Evolutionary conservation across 148 eudicot species (phyloP).

Genomic region (Chenopodium berlandieri): DNA sequence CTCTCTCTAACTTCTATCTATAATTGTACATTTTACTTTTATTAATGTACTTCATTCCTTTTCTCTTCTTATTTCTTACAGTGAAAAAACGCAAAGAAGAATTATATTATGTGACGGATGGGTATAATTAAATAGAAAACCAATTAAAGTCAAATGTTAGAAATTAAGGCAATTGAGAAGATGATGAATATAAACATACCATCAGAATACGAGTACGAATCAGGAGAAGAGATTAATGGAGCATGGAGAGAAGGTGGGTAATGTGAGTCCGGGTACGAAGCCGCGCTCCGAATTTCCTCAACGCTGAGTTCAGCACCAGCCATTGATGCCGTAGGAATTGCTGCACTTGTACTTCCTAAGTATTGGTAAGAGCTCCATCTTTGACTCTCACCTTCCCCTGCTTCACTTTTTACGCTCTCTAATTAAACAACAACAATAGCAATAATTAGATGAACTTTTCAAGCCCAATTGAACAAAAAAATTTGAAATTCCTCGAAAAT

Average conservation of each 20-base stretch:
- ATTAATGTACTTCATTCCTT: too few species aligned
- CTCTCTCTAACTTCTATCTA: too few species aligned
- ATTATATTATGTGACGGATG: too few species aligned
- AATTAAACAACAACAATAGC: background rate
- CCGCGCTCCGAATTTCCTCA: constrained; percentile 80
- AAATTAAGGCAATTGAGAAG: background rate
- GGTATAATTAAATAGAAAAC: background rate
- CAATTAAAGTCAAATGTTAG: background rate
- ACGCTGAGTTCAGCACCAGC: constrained; percentile 67
- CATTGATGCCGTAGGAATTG: constrained; percentile 39
- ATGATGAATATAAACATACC: constrained; percentile 7
- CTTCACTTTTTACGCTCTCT: constrained; percentile 33
- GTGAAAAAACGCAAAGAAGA: too few species aligned
- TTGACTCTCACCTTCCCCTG: constrained; percentile 31
- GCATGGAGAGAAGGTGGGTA: constrained; percentile 86
- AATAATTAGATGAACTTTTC: background rate
- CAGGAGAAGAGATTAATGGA: constrained; percentile 56
- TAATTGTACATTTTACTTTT: too few species aligned
- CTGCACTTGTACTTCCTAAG: constrained; percentile 62
- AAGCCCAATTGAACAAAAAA: background rate
- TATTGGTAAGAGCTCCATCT: constrained; percentile 61
- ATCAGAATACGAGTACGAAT: constrained; percentile 30
- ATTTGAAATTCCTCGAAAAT: too few species aligned
- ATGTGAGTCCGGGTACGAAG: constrained; percentile 45
- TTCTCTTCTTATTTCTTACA: too few species aligned